Evolutionary conservation across 2,329 filamentous ascomycete species (phyloP), one percentile per base, ranked within the genome.

Genomic region (Plenodomus tracheiphilus): DNA sequence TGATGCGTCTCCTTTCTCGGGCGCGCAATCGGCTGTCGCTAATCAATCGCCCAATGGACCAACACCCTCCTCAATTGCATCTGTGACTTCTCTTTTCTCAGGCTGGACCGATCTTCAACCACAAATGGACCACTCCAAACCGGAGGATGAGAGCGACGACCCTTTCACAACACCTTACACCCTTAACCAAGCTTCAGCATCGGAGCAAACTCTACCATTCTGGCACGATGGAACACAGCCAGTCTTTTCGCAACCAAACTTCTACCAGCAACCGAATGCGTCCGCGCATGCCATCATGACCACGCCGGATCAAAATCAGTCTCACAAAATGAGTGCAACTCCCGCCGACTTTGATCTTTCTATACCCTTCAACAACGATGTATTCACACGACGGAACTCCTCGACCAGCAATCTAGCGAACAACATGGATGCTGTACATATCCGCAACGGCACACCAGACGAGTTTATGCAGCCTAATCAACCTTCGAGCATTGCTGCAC

Each of bases 401-500:
- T 73, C 72, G 4, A 71, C 70, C 6, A 70, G 65, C 45, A 72
- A 69, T 22, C 57, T 75, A 16, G 68, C 71, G n/a, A 62, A 64
- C 41, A 73, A 70, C 22, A 72, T 74, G 51, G 67, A 71, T 40
- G 66, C 66, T 15, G 70, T 74, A 16, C 66, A 70, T 28, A 73
- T 75, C 17, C 67, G 71, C 36, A 68, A 65, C 20, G 55, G 55
- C 25, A 64, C 66, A 17, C 63, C 64, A 13, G 67, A 71, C 16
- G 67, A 58, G 1, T 73, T 73, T 53, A 66, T 66, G 65, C 71
- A 73, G 59, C 61, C 71, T 48, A 52, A 54, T 36, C 68, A 72
- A 38, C 71, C 74, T 8, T 69, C 72, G 2, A 74, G 68, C 51
- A 73, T 77, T 49, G 75, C 74, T 22, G 66, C 70, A 6, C 64